phyloP scores from a whole-genome alignment of 176 grass and related monocot genomes.

The Ensete glaucum region DNA sequence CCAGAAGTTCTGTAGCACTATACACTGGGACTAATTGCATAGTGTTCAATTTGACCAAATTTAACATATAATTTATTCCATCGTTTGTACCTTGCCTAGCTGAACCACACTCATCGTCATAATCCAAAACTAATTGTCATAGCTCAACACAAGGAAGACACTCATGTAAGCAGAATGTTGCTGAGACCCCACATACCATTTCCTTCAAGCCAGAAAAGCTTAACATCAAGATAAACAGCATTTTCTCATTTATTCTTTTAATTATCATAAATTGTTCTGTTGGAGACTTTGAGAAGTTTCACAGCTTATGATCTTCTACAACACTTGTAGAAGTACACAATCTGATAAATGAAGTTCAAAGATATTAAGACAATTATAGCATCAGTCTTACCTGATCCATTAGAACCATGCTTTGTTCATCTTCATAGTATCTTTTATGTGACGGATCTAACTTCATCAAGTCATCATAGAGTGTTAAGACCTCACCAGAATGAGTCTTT shows the following conservation, averaged over 20 bases:
- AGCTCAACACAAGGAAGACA: no score
- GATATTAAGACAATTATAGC: not conserved
- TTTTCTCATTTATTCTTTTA: not conserved
- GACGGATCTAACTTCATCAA: constrained; percentile 65
- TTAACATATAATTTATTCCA: no score
- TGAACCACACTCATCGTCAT: no score
- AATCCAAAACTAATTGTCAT: no score
- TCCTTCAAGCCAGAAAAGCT: no score
- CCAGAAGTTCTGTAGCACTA: no score
- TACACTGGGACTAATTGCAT: no score
- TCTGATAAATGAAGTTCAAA: not conserved
- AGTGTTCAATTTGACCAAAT: no score
- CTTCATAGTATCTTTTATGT: constrained; percentile 73
- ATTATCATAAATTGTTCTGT: not conserved
- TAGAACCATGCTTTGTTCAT: constrained; percentile 64
- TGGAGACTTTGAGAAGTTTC: not conserved
- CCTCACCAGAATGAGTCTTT: constrained; percentile 67
- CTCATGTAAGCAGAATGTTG: no score
- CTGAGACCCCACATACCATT: no score
- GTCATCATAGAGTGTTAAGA: constrained; percentile 47
- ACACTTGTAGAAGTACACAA: no score
- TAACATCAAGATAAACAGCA: not conserved
- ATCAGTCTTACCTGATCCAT: constrained; percentile 65
- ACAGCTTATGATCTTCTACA: not conserved
- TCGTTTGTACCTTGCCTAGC: no score